Conservation (phyloP, 2,329 filamentous ascomycete genomes). For the Pseudocercospora macadamiae region DNA sequence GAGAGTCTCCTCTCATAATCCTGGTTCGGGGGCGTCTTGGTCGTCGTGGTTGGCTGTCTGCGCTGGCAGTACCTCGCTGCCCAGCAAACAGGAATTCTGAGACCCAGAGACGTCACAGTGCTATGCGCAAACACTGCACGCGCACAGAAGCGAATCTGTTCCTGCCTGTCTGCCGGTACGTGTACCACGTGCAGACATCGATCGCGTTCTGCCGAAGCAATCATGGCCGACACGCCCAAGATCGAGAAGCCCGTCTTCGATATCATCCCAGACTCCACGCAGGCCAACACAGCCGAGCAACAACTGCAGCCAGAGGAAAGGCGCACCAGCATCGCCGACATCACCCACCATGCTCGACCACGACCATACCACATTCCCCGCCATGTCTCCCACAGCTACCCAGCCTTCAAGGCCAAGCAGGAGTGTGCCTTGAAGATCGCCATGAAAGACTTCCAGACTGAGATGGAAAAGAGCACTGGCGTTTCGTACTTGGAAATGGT, state of each 20-base stretch:
- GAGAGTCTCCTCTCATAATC: constrained; percentile 4
- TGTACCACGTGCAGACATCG: not conserved
- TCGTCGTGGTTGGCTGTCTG: not conserved
- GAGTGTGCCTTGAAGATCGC: constrained; percentile 38
- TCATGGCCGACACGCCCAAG: constrained; percentile 29
- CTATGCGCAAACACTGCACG: not conserved
- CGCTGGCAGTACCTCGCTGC: constrained; percentile 8
- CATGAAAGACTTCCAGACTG: constrained; percentile 36
- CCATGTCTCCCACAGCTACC: constrained; percentile 35
- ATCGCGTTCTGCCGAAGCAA: not conserved
- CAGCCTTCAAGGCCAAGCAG: constrained; percentile 38
- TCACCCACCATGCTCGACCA: constrained; percentile 38
- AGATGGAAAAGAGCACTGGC: constrained; percentile 35
- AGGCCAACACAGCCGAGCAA: constrained; percentile 11
- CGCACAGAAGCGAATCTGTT: constrained; percentile 2
- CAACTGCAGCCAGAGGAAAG: constrained; percentile 11
- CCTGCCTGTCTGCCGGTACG: not conserved
- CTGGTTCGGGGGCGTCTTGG: constrained; percentile 12
- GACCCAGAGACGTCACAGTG: not conserved
- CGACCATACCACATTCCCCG: constrained; percentile 40
- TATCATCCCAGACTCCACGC: constrained; percentile 21
- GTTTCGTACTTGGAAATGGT: constrained; percentile 32
- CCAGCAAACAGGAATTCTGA: not conserved
- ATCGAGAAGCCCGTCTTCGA: constrained; percentile 32
- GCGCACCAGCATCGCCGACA: constrained; percentile 25